phyloP scores from a whole-genome alignment of 352 stramenopile species.

The Globisporangium middletonii region DNA sequence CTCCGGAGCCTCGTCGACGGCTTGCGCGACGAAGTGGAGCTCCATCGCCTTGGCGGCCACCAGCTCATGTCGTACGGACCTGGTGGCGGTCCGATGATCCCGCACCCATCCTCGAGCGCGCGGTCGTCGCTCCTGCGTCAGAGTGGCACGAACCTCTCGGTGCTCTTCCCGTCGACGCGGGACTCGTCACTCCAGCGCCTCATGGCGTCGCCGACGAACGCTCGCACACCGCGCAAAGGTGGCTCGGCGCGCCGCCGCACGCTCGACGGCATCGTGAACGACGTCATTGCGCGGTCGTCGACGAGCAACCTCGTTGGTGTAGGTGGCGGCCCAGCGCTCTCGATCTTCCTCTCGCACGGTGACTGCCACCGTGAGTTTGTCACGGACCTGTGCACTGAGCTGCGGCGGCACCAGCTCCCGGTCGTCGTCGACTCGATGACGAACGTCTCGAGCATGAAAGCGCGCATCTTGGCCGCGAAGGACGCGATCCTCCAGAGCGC shows the following conservation, averaged over 20 bases:
- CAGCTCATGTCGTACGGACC: conserved; percentile 12
- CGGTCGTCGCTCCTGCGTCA: conserved; percentile 9
- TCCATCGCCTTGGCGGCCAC: conserved; percentile 37
- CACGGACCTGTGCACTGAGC: conserved; percentile 38
- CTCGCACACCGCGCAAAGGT: background rate
- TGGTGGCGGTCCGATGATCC: conserved; percentile 13
- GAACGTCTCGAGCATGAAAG: conserved; percentile 69
- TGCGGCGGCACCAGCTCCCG: conserved; percentile 37
- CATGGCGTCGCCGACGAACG: conserved; percentile 2
- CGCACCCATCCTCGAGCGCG: conserved; percentile 6
- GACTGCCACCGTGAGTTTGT: conserved; percentile 74
- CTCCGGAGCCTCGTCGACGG: conserved; percentile 67
- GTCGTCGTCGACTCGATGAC: conserved; percentile 64
- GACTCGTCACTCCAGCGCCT: conserved; percentile 8
- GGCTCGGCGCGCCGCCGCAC: conserved; percentile 10
- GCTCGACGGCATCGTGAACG: conserved; percentile 55
- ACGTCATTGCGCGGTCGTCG: conserved; percentile 30
- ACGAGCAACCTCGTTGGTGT: conserved; percentile 1
- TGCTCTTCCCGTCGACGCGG: conserved; percentile 9
- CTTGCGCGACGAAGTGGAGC: conserved; percentile 70
- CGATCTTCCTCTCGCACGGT: conserved; percentile 73
- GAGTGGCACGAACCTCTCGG: conserved; percentile 6
- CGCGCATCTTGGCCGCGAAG: conserved; percentile 69
- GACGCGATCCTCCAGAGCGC: conserved; percentile 68
- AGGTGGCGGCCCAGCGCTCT: conserved; percentile 19